These are phyloP conservation scores for Piper betle DNA, from an alignment of 164 flowering plant species.

Conservation along the genomic window DNA sequence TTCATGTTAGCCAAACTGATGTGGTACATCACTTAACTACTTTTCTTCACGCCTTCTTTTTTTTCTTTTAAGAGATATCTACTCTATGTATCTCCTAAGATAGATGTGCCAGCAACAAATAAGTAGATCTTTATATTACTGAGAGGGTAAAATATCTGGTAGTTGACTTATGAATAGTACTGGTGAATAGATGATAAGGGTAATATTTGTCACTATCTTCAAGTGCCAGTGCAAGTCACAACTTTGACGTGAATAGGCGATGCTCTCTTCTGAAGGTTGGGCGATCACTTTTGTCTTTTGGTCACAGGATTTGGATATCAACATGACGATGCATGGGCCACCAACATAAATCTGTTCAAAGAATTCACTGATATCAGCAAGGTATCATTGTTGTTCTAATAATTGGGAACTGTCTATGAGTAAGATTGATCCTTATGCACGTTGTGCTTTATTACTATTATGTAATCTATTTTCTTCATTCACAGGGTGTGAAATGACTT, in stretches of 20 bases:
- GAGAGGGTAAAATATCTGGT: no score
- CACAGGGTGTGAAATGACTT: constrained; percentile 86
- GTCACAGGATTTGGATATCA: constrained; percentile 97
- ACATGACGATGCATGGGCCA: constrained; percentile 93
- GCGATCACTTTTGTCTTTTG: constrained; percentile 75
- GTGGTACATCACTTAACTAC: constrained; percentile 27
- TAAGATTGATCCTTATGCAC: neutral
- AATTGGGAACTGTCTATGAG: neutral
- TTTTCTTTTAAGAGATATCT: no score
- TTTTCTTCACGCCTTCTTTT: no score
- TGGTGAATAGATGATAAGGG: no score
- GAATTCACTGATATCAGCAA: constrained; percentile 87
- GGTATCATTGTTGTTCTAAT: constrained; percentile 24
- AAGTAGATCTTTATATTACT: no score
- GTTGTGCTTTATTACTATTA: constrained; percentile 1
- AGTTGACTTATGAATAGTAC: no score
- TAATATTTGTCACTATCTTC: no score
- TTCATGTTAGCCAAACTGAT: constrained; percentile 70
- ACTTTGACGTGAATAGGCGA: no score
- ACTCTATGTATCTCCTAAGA: no score
- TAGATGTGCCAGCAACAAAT: no score
- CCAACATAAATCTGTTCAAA: constrained; percentile 78
- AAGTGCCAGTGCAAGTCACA: no score
- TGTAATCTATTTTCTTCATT: neutral
- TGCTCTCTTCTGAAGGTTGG: constrained; percentile 43